Percentiles rank a stretch among this genome's conserved stretches.
These are phyloP conservation scores for Magnolia officinalis DNA, from an alignment of 164 flowering plant species.

Conservation along the genomic window DNA sequence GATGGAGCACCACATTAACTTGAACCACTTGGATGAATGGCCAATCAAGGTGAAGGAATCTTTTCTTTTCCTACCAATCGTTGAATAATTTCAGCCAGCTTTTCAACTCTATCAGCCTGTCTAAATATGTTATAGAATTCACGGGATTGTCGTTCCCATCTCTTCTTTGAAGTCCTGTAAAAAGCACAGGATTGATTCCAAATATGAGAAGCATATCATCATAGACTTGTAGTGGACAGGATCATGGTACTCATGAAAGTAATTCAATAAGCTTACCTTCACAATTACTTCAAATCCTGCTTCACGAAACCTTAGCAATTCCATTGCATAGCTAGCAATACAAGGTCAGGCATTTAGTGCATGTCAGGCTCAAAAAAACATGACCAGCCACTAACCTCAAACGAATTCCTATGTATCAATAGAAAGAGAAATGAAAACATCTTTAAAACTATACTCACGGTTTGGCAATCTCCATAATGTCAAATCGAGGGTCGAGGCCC, in stretches of 20 bases:
- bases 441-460: slow-evolving; percentile 60
- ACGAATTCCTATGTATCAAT: not conserved
- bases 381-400: slow-evolving; percentile 4
- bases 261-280: too few relatives aligned
- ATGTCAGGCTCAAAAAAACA: too few relatives aligned
- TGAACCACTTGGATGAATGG: not conserved
- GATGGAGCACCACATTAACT: not conserved
- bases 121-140: slow-evolving; percentile 91
- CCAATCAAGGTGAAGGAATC: not conserved
- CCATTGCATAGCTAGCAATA: too few relatives aligned
- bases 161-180: slow-evolving; percentile 21
- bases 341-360: too few relatives aligned
- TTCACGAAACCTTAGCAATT: too few relatives aligned
- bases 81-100: slow-evolving; percentile 76
- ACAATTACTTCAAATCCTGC: too few relatives aligned
- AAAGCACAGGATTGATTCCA: too few relatives aligned
- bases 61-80: slow-evolving; percentile 53
- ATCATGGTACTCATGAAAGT: too few relatives aligned
- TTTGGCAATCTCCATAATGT: slow-evolving; percentile 95
- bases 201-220: too few relatives aligned
- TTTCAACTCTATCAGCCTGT: slow-evolving; percentile 94
- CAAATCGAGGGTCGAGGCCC: slow-evolving; percentile 97
- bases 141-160: slow-evolving; percentile 88
- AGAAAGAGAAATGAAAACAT: not conserved
- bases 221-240: too few relatives aligned